A percentile compares a stretch with the other conserved stretches of the same genome.
Evolutionary conservation across 208 protist species (phyloP).

Genomic region (Crithidia acanthocephali): DNA sequence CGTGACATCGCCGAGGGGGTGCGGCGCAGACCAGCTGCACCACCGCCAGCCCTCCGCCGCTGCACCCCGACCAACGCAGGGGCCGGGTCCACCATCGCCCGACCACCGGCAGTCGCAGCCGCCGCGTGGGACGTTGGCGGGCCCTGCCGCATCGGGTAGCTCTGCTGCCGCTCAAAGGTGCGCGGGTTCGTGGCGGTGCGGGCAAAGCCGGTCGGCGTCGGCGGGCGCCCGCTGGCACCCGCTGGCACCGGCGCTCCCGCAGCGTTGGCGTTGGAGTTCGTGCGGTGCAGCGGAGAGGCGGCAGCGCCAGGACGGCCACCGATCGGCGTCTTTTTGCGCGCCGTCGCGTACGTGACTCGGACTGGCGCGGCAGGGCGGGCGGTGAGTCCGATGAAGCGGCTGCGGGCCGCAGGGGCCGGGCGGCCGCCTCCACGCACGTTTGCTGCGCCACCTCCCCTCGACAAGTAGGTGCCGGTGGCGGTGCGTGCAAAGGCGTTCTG

Average conservation of each 20-base stretch:
- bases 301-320: not conserved
- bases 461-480: constrained; percentile 30
- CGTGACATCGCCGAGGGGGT: constrained; percentile 18
- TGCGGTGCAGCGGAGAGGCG: constrained; percentile 27
- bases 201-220: constrained; percentile 7
- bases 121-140: not conserved
- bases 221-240: not conserved
- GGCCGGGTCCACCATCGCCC: constrained; percentile 25
- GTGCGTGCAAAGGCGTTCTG: constrained; percentile 31
- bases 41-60: not conserved
- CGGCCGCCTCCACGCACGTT: not conserved
- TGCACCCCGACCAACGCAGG: constrained; percentile 25
- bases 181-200: constrained; percentile 12
- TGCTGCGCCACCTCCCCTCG: not conserved
- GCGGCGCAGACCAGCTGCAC: constrained; percentile 11
- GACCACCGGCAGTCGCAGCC: not conserved
- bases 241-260: not conserved
- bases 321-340: constrained; percentile 6
- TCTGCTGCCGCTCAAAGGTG: constrained; percentile 24
- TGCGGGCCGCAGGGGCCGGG: not conserved
- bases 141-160: not conserved
- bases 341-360: not conserved
- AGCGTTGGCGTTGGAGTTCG: constrained; percentile 17
- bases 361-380: not conserved
- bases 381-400: not conserved